Conservation (phyloP, 1,284 basidiomycete genomes). For the Mycosarcoma mackinlayi region DNA sequence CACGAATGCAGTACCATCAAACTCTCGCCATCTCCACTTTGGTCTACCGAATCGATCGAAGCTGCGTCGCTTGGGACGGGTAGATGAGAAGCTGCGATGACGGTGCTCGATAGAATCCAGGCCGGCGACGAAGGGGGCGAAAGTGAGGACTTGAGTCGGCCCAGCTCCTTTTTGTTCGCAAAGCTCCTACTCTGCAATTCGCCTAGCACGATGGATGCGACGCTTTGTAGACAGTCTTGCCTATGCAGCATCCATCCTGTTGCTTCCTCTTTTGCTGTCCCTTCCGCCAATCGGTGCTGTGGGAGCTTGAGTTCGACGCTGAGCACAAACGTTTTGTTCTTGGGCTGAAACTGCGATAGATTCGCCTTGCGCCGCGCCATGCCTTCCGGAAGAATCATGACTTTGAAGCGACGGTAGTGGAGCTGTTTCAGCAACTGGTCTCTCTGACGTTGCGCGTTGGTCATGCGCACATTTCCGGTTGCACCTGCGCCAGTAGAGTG, state of each 20-base stretch:
- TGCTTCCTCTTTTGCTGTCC: not conserved
- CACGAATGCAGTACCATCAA: not conserved
- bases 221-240: not conserved
- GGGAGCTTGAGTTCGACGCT: constrained; percentile 11
- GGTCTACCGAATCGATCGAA: not conserved
- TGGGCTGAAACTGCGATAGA: constrained; percentile 10
- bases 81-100: not conserved
- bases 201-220: not conserved
- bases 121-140: not conserved
- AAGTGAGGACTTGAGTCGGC: not conserved
- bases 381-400: constrained; percentile 42
- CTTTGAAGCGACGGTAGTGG: constrained; percentile 24
- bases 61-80: not conserved
- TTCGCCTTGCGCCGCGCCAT: constrained; percentile 30
- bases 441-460: constrained; percentile 26
- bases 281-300: no score
- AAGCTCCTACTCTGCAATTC: constrained; percentile 15
- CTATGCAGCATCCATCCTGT: constrained; percentile 4
- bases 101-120: not conserved
- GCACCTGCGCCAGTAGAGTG: not conserved
- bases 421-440: constrained; percentile 41
- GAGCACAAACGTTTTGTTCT: constrained; percentile 12
- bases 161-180: constrained; percentile 7
- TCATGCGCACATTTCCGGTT: constrained; percentile 1
- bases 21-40: not conserved